phyloP scores from a whole-genome alignment of 2,329 filamentous ascomycete species.

The Curvularia hawaiiensis region DNA sequence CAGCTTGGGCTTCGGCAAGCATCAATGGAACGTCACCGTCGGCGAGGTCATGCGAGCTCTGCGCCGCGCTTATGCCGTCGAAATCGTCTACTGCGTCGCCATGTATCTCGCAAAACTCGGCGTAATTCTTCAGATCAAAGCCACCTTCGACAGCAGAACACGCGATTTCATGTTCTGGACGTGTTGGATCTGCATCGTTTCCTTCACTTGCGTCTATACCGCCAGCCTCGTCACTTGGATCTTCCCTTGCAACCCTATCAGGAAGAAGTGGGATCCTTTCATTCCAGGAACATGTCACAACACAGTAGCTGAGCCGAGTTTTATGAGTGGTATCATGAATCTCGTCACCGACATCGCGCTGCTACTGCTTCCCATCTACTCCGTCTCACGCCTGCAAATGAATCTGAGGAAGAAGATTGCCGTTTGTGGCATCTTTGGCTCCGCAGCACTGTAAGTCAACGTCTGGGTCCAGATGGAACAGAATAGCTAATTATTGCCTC shows the following conservation, averaged over 20 bases:
- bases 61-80: slow-evolving; percentile 15
- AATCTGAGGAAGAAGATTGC: slow-evolving; percentile 14
- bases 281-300: slow-evolving; percentile 27
- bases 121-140: slow-evolving; percentile 22
- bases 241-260: slow-evolving; percentile 19
- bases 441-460: slow-evolving; percentile 1
- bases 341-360: slow-evolving; percentile 13
- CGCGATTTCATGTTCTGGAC: slow-evolving; percentile 19
- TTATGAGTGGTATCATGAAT: slow-evolving; percentile 22
- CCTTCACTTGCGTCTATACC: slow-evolving; percentile 15
- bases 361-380: not conserved
- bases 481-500: not conserved
- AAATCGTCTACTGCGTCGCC: slow-evolving; percentile 22
- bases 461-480: not conserved
- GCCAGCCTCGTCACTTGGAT: slow-evolving; percentile 5
- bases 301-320: slow-evolving; percentile 8
- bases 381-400: not conserved
- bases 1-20: slow-evolving; percentile 11
- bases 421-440: not conserved
- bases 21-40: slow-evolving; percentile 20
- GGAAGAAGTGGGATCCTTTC: slow-evolving; percentile 25
- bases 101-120: slow-evolving; percentile 23
- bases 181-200: slow-evolving; percentile 22
- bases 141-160: slow-evolving; percentile 14
- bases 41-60: slow-evolving; percentile 8